Conservation (phyloP, 768 basidiomycete genomes). For the Termitomyces sp. region DNA sequence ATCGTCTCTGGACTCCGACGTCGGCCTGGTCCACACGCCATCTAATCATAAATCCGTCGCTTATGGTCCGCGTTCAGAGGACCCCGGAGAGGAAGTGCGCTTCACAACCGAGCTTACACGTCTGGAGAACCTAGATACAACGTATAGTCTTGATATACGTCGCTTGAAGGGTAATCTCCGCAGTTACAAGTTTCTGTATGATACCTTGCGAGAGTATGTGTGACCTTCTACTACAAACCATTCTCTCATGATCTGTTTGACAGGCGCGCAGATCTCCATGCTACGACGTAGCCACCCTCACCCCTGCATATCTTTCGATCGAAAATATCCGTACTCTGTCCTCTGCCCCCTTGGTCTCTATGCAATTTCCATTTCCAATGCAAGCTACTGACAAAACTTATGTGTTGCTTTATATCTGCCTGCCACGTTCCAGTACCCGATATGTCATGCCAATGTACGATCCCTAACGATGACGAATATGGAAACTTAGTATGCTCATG, state of each 20-base stretch:
- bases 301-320: not conserved
- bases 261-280: slow-evolving; percentile 1
- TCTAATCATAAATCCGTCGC: not conserved
- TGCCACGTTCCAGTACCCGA: not conserved
- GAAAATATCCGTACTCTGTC: not conserved
- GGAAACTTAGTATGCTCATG: not conserved
- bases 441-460: not conserved
- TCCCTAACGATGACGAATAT: not conserved
- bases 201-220: slow-evolving; percentile 21
- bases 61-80: slow-evolving; percentile 59
- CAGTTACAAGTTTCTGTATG: slow-evolving; percentile 82
- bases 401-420: not conserved
- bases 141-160: slow-evolving; percentile 85
- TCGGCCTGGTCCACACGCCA: slow-evolving; percentile 26
- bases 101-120: slow-evolving; percentile 91
- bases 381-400: not conserved
- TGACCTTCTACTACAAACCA: too few relatives aligned
- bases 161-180: slow-evolving; percentile 81
- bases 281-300: not conserved
- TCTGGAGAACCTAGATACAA: slow-evolving; percentile 74
- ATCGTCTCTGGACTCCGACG: not conserved
- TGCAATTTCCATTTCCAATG: not conserved
- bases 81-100: slow-evolving; percentile 85
- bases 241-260: too few relatives aligned
- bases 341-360: not conserved